Evolutionary conservation across 2,329 filamentous ascomycete genomes (phyloP).

Genomic region (Colletotrichum zoysiae): DNA sequence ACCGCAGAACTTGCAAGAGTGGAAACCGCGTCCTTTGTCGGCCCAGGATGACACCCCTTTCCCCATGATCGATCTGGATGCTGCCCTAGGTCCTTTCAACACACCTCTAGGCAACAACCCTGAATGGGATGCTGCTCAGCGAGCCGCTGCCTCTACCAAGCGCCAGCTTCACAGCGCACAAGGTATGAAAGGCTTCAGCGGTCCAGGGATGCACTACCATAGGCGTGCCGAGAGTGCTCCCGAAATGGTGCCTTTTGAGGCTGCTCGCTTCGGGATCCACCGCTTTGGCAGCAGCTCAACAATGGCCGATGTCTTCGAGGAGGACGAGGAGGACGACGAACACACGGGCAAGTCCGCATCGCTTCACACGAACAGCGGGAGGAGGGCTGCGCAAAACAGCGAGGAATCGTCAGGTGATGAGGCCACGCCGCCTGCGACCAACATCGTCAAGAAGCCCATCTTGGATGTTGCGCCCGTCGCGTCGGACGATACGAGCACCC

Average conservation of each 20-base stretch:
- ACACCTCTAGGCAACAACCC: conserved; percentile 75
- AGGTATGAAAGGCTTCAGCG: conserved; percentile 75
- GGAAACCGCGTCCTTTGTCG: conserved; percentile 54
- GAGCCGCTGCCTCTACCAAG: conserved; percentile 65
- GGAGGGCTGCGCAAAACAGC: conserved; percentile 9
- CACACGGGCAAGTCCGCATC: conserved; percentile 56
- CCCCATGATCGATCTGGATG: conserved; percentile 93
- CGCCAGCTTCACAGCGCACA: conserved; percentile 83
- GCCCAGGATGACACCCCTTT: conserved; percentile 70
- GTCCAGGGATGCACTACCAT: conserved; percentile 81
- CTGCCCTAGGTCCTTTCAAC: conserved; percentile 91
- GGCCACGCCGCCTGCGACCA: conserved; percentile 50
- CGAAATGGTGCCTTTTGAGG: conserved; percentile 81
- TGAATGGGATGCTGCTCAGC: conserved; percentile 76
- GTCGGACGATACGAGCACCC: conserved; percentile 1
- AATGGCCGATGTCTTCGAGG: conserved; percentile 90
- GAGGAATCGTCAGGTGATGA: conserved; percentile 46
- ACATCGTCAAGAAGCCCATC: conserved; percentile 43
- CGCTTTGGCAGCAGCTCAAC: conserved; percentile 76
- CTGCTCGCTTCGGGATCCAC: conserved; percentile 67
- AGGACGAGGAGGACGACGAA: conserved; percentile 77
- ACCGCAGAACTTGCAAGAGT: conserved; percentile 47
- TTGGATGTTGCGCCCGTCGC: conserved; percentile 38
- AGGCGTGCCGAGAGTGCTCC: conserved; percentile 84
- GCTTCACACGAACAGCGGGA: conserved; percentile 22